These are phyloP conservation scores for Talaromyces sp. DNA, from an alignment of 2,329 filamentous ascomycete species.

Conservation along the genomic window DNA sequence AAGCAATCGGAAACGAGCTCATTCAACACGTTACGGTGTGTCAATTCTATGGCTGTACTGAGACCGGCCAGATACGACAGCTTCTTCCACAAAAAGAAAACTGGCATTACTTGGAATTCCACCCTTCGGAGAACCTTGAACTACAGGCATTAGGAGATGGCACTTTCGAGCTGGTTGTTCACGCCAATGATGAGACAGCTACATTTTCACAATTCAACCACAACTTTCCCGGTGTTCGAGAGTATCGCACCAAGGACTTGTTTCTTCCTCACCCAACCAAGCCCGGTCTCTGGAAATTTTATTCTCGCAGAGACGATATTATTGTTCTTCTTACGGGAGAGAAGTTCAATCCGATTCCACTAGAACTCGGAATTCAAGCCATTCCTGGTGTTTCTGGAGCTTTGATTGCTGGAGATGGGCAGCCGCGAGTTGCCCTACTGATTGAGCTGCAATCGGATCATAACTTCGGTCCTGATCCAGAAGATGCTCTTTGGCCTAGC, in stretches of 20 bases:
- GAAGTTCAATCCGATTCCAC: conserved; percentile 20
- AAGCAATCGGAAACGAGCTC: conserved; percentile 9
- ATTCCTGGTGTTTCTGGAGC: conserved; percentile 24
- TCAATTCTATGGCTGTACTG: conserved; percentile 10
- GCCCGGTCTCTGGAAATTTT: conserved; percentile 12
- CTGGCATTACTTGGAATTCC: conserved; percentile 15
- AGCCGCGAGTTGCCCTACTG: conserved; percentile 27
- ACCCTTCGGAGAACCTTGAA: background rate
- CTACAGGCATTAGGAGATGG: background rate
- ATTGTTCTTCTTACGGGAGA: conserved; percentile 22
- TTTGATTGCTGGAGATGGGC: conserved; percentile 28
- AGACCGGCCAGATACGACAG: conserved; percentile 12
- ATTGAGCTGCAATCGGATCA: conserved; percentile 24
- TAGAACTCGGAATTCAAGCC: conserved; percentile 20
- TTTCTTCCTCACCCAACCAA: conserved; percentile 15
- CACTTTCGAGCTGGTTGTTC: conserved; percentile 7
- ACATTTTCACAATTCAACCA: background rate
- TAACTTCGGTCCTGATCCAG: background rate
- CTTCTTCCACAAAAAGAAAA: conserved; percentile 9
- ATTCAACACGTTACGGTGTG: conserved; percentile 2
- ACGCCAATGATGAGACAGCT: background rate
- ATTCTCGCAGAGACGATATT: conserved; percentile 20
- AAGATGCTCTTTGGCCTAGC: background rate
- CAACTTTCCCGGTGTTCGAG: conserved; percentile 9
- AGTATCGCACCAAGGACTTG: conserved; percentile 16